These are phyloP conservation scores for Syzygium aqueum DNA, from an alignment of 345 rosid genomes.

Conservation along the genomic window DNA sequence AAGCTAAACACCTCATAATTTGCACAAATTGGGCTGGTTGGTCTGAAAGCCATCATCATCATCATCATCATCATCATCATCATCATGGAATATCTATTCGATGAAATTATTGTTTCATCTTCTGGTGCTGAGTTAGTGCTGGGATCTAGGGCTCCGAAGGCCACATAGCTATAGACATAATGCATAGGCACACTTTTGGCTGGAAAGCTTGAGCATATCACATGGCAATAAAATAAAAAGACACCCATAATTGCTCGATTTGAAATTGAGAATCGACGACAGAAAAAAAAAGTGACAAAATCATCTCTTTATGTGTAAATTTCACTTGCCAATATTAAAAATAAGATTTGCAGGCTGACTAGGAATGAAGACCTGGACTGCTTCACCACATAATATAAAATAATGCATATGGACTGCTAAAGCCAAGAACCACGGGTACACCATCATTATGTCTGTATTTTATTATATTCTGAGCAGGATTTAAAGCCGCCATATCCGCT, in stretches of 20 bases:
- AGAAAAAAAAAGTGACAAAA: not conserved
- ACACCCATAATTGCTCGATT: not conserved
- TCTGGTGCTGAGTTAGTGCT: not conserved
- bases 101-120: not conserved
- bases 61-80: no score
- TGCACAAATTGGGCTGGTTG: not conserved
- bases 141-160: not conserved
- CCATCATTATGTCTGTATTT: not conserved
- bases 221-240: not conserved
- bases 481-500: not conserved
- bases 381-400: not conserved
- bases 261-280: not conserved
- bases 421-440: not conserved
- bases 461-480: not conserved
- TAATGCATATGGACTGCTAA: not conserved
- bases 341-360: not conserved
- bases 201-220: not conserved
- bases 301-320: not conserved
- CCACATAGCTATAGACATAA: not conserved
- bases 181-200: not conserved
- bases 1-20: not conserved
- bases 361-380: not conserved
- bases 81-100: not conserved
- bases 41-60: not conserved
- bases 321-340: not conserved